Evolutionary conservation across 768 basidiomycete species (phyloP), one percentile per base, ranked within the genome.

Genomic region (Ramaria rubella): DNA sequence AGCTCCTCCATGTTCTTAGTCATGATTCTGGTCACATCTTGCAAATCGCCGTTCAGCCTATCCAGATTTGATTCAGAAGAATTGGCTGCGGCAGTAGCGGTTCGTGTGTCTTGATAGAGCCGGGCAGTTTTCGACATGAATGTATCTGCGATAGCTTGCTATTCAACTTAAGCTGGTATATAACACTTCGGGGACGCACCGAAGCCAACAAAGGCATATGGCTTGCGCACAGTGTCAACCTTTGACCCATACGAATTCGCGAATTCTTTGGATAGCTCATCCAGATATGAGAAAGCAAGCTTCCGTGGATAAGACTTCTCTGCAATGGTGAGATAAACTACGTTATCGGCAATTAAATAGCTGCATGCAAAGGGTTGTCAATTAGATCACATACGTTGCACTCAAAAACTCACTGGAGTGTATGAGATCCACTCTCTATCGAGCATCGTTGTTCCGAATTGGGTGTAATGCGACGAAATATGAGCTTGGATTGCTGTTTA

Each of bases 1-100:
- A 99, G 75, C 71, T 99, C 96, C 72, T 99, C 96, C 95, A 99
- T 99, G 67, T 99, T 98, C 77, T 99, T 98, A 8, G 96, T 98
- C 96, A 99, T 98, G 71, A 99, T 98, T 61, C 92, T 78, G 49
- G 96, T 97, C 58, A 99, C 96, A 66, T 99, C 96, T 67, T 96
- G 93, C 34, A 99, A 75, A 62, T 99, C 95, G 65, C 93, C 94
- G 65, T 98, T 98, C 45, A 99, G 76, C 70, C 79, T 87, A 69
- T 94, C 92, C 55, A 99, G 70, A 53, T 81, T 80, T 12, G 83
- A 86, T 55, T 76, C 65, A 19, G 65, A 62, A 1, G 60, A 55
- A 3, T 51, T 48, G 21, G 74, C 79, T 21, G 85, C 78, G 21
- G 87, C 85, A 58, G 70, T 82, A 21, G 88, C 88, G 48, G 91